phyloP scores from a whole-genome alignment of 2,329 filamentous ascomycete species.

The Aspergillus costaricaensis region DNA sequence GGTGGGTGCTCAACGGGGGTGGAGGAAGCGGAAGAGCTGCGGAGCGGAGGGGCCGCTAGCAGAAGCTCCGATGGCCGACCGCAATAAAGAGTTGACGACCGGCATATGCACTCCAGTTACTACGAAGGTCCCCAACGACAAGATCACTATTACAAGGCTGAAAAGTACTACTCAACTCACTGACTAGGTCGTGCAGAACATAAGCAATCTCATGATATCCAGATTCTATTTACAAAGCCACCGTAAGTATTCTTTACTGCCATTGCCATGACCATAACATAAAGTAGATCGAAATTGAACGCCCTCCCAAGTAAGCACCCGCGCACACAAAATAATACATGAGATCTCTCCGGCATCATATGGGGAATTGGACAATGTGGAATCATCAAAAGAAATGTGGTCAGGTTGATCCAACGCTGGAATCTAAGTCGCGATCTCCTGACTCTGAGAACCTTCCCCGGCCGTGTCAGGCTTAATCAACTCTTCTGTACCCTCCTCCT shows the following conservation, averaged over 20 bases:
- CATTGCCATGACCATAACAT: conserved; percentile 18
- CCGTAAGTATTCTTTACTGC: conserved; percentile 14
- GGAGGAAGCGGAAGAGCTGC: neutral
- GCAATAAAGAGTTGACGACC: neutral
- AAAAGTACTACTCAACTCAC: neutral
- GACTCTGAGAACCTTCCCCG: conserved; percentile 31
- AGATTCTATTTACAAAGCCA: conserved; percentile 30
- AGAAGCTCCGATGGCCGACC: conserved; percentile 5
- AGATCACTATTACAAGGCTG: neutral
- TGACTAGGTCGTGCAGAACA: neutral
- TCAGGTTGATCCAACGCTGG: neutral
- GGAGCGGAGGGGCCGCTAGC: neutral
- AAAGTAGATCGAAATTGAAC: conserved; percentile 15
- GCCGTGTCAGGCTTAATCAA: conserved; percentile 63
- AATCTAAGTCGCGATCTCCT: conserved; percentile 36
- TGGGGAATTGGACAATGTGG: conserved; percentile 9
- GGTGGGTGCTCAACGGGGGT: neutral
- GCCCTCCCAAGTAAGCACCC: conserved; percentile 25
- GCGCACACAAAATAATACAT: conserved; percentile 30
- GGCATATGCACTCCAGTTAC: neutral
- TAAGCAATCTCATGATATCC: conserved; percentile 18
- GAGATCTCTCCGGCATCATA: conserved; percentile 13
- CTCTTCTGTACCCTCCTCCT: conserved; percentile 68
- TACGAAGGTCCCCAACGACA: neutral
- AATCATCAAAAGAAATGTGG: conserved; percentile 2